Base-by-base conservation (phyloP, 768 basidiomycete species). In the Cubamyces lactineus region DNA sequence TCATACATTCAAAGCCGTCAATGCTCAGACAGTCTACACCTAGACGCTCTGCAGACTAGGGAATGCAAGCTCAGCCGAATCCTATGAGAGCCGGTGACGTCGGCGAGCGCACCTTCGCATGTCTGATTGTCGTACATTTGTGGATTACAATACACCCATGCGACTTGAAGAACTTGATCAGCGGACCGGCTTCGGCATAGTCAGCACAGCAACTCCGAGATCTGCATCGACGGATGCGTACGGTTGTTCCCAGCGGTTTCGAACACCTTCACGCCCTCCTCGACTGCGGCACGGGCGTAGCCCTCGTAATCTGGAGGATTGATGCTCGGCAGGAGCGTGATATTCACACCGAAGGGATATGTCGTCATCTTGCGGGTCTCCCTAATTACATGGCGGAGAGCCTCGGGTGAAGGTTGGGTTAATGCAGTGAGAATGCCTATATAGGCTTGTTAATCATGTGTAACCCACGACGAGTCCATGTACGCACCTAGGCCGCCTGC, bases 171-270 rank as follows among this genome's bases (percentile, higher is more conserved):
- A 84, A 90, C 54, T 84, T 82, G 74, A 97, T 89, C 43, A 95
- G 75, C 2, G 86, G 84, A 17, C 86, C 89, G 40, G 92, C 92
- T 94, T 30, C 34, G 3, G 15, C 24, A 28, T 13, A 19, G 45
- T 53, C 24, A 56, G 54, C n/a, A 24, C 17, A 13, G 5, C 24
- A 34, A 0, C 48, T 34, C 39, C 8, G n/a, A 1, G 13, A 39
- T 9, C 9, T 21, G 7, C 24, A 30, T 48, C 49, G 7, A 3
- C 46, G 21, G n/a, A 40, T 16, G 70, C 89, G 66, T 68, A 93
- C 92, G 92, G 67, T 89, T 94, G 68, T 91, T 92, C 6, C 94
- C 96, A 2, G 95, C 95, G 0, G 95, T 97, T 79, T 97, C 95
- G 70, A 95, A 92, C 45, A 96, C 87, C 69, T 74, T 80, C n/a